These are phyloP conservation scores for Termitomyces heimii DNA, from an alignment of 768 basidiomycete species.

Conservation along the genomic window DNA sequence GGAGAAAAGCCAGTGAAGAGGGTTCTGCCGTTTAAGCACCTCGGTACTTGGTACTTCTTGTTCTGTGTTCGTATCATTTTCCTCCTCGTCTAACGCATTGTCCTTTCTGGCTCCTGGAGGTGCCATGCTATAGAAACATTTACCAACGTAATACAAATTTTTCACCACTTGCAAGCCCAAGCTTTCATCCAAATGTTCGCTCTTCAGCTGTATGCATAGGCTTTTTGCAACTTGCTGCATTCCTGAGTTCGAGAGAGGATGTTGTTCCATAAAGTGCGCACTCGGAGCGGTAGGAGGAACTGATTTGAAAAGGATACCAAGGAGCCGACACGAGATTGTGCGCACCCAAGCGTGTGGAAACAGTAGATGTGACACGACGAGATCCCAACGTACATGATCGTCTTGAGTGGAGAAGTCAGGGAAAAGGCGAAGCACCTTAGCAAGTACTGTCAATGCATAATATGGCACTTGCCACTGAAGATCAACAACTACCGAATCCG, in stretches of 20 bases:
- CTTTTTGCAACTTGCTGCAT: constrained; percentile 73
- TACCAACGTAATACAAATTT: constrained; percentile 89
- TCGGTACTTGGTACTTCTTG: constrained; percentile 20
- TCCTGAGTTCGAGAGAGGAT: constrained; percentile 45
- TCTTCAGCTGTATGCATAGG: constrained; percentile 73
- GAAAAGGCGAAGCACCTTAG: constrained; percentile 55
- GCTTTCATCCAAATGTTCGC: constrained; percentile 65
- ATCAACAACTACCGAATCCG: constrained; percentile 49
- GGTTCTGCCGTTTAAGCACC: constrained; percentile 34
- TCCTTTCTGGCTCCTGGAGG: constrained; percentile 12
- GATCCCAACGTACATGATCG: constrained; percentile 54
- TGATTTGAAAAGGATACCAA: constrained; percentile 64
- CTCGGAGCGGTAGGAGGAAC: constrained; percentile 36
- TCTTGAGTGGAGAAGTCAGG: constrained; percentile 41
- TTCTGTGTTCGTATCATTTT: constrained; percentile 25
- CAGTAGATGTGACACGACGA: constrained; percentile 59
- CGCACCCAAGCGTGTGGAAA: constrained; percentile 97
- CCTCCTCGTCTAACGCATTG: constrained; percentile 18
- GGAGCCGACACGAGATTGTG: constrained; percentile 66
- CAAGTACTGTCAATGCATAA: constrained; percentile 62
- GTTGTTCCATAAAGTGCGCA: constrained; percentile 22
- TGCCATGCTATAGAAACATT: constrained; percentile 59
- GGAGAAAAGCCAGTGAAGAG: constrained; percentile 90
- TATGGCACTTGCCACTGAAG: constrained; percentile 81
- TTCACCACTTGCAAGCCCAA: constrained; percentile 86